These are phyloP conservation scores for Arachnopeziza araneosa DNA, from an alignment of 2,329 filamentous ascomycete species.

Conservation along the genomic window DNA sequence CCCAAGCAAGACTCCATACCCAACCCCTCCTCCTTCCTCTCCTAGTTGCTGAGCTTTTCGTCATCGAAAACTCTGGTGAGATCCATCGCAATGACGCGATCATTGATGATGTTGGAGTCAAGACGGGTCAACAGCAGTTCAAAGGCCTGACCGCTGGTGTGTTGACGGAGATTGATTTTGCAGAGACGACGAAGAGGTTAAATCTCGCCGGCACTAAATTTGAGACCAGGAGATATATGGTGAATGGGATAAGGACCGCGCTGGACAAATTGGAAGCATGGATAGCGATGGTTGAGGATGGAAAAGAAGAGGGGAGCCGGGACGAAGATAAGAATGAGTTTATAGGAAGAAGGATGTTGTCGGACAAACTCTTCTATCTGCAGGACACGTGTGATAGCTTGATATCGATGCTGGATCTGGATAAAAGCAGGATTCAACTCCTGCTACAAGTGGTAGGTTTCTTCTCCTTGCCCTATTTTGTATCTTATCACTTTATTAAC, in stretches of 20 bases:
- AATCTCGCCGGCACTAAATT: neutral
- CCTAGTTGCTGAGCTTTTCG: neutral
- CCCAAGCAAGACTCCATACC: neutral
- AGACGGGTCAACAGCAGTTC: slow-evolving; percentile 3
- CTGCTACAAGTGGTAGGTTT: slow-evolving; percentile 7
- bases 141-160: neutral
- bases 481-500: too few species aligned
- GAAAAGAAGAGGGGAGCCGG: neutral
- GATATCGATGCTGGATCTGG: neutral
- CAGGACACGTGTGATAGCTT: neutral
- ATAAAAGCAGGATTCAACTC: neutral
- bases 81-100: neutral
- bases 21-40: neutral
- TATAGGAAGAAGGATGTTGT: neutral
- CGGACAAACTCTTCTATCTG: neutral
- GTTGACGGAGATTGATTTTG: slow-evolving; percentile 2
- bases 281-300: neutral
- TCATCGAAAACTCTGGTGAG: neutral
- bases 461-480: neutral
- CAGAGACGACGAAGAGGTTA: neutral
- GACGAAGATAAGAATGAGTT: neutral
- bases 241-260: neutral
- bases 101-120: neutral
- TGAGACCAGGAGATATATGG: neutral
- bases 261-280: neutral